A percentile compares a stretch with the other conserved stretches of the same genome.
Evolutionary conservation across 169 alveolate species (phyloP).

Genomic region (Plasmodium gonderi): DNA sequence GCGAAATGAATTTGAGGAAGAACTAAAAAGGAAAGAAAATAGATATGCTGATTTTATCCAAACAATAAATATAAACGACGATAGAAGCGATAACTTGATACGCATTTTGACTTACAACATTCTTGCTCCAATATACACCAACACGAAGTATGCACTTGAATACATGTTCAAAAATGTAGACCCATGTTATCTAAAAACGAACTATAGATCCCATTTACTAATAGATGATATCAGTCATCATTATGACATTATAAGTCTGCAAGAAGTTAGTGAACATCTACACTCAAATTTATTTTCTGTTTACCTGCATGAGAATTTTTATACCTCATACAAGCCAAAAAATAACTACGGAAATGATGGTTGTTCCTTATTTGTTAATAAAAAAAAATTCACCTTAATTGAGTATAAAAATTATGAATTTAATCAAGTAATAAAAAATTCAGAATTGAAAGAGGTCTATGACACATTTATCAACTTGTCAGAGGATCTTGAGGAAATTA

Average conservation of each 20-base stretch:
- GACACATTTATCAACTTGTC: slow-evolving; percentile 29
- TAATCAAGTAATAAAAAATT: slow-evolving; percentile 28
- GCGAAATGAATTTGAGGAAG: slow-evolving; percentile 22
- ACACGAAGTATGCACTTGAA: slow-evolving; percentile 53
- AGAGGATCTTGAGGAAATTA: slow-evolving; percentile 34
- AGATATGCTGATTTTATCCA: slow-evolving; percentile 34
- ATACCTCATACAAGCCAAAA: slow-evolving; percentile 42
- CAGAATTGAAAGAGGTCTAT: slow-evolving; percentile 40
- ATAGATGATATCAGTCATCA: slow-evolving; percentile 41
- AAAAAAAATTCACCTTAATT: slow-evolving; percentile 37
- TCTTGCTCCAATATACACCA: slow-evolving; percentile 71
- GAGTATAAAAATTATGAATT: slow-evolving; percentile 65
- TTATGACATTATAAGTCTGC: slow-evolving; percentile 58
- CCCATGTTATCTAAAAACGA: slow-evolving; percentile 56
- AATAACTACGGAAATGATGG: slow-evolving; percentile 63
- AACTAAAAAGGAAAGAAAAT: slow-evolving; percentile 27
- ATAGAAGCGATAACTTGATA: background rate
- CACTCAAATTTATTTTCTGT: slow-evolving; percentile 35
- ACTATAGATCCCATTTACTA: slow-evolving; percentile 61
- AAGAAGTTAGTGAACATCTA: slow-evolving; percentile 71
- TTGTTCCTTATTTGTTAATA: slow-evolving; percentile 70
- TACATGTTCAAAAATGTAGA: slow-evolving; percentile 69
- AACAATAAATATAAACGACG: background rate
- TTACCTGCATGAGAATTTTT: slow-evolving; percentile 39
- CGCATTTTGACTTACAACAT: slow-evolving; percentile 65